Percentiles rank a stretch among this genome's conserved stretches.
Evolutionary conservation across 805 yeast species (phyloP).

Genomic region (Blastobotrys muscicola): DNA sequence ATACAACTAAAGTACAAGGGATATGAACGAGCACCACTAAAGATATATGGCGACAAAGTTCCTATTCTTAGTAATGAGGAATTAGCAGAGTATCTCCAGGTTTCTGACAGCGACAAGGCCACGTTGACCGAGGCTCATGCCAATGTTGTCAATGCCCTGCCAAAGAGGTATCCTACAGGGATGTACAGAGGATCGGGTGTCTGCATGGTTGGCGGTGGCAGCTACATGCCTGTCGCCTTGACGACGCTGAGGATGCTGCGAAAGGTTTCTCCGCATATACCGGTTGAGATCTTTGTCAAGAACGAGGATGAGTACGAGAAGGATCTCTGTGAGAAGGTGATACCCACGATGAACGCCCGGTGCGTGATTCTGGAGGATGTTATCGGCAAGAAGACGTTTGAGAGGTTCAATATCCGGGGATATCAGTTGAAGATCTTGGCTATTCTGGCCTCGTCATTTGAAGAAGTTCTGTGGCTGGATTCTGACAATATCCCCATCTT

Average conservation of each 20-base stretch:
- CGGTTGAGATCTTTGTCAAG: slow-evolving; percentile 79
- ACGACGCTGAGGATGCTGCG: slow-evolving; percentile 57
- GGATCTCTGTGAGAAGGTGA: slow-evolving; percentile 53
- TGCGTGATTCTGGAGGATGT: slow-evolving; percentile 62
- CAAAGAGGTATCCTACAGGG: slow-evolving; percentile 19
- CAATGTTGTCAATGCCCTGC: slow-evolving; percentile 39
- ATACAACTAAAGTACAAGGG: slow-evolving; percentile 31
- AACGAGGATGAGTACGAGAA: slow-evolving; percentile 59
- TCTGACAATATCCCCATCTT: slow-evolving; percentile 67
- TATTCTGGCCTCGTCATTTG: slow-evolving; percentile 60
- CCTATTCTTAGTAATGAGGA: slow-evolving; percentile 46
- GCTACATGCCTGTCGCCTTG: slow-evolving; percentile 61
- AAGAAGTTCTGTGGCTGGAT: slow-evolving; percentile 61
- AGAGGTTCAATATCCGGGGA: slow-evolving; percentile 43
- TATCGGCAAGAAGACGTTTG: slow-evolving; percentile 45
- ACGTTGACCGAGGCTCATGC: slow-evolving; percentile 41
- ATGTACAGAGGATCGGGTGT: slow-evolving; percentile 38
- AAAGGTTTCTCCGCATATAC: slow-evolving; percentile 55
- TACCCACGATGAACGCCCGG: slow-evolving; percentile 53
- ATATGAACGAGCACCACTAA: slow-evolving; percentile 30
- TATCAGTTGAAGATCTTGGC: slow-evolving; percentile 69
- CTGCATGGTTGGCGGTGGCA: slow-evolving; percentile 75
- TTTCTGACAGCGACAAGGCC: slow-evolving; percentile 34
- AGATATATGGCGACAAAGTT: slow-evolving; percentile 14
- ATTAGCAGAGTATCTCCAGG: slow-evolving; percentile 39